These are phyloP conservation scores for Yarrowia sp. DNA, from an alignment of 805 yeast species.

Conservation along the genomic window DNA sequence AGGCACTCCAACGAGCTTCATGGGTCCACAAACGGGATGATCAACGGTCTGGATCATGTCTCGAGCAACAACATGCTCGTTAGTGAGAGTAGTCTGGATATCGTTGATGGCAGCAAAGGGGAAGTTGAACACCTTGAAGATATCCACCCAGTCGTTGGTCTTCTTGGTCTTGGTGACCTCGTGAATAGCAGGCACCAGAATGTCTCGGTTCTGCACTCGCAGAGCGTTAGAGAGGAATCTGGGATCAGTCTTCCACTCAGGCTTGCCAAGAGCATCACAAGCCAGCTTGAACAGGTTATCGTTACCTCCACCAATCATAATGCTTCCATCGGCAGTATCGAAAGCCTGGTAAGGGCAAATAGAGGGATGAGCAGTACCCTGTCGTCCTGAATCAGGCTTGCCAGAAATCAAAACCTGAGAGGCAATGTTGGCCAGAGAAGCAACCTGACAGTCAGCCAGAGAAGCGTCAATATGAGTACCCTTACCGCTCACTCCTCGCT, in stretches of 20 bases:
- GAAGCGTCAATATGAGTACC: slow-evolving; percentile 44
- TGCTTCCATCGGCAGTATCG: slow-evolving; percentile 41
- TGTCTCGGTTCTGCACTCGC: slow-evolving; percentile 40
- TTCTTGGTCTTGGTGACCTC: slow-evolving; percentile 37
- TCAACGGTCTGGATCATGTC: slow-evolving; percentile 41
- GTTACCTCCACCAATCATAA: slow-evolving; percentile 46
- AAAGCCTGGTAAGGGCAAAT: slow-evolving; percentile 46
- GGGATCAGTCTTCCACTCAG: slow-evolving; percentile 42
- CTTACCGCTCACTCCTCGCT: slow-evolving; percentile 37
- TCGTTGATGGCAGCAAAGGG: slow-evolving; percentile 46
- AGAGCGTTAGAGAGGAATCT: slow-evolving; percentile 40
- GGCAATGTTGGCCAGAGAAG: slow-evolving; percentile 44
- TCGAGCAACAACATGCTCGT: slow-evolving; percentile 42
- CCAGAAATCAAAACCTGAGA: slow-evolving; percentile 43
- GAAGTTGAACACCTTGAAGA: slow-evolving; percentile 39
- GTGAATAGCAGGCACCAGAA: slow-evolving; percentile 39
- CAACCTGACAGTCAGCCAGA: slow-evolving; percentile 44
- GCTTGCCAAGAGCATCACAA: slow-evolving; percentile 39
- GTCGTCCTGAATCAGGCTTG: slow-evolving; percentile 43
- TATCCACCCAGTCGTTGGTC: slow-evolving; percentile 41
- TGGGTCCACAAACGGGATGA: slow-evolving; percentile 41
- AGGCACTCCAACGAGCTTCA: slow-evolving; percentile 43
- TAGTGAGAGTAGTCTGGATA: slow-evolving; percentile 40
- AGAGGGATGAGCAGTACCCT: slow-evolving; percentile 45
- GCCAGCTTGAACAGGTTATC: slow-evolving; percentile 41